Percentiles rank a stretch among this genome's conserved stretches.
phyloP scores from a whole-genome alignment of 2,329 filamentous ascomycete genomes.

The Lojkania enalia region DNA sequence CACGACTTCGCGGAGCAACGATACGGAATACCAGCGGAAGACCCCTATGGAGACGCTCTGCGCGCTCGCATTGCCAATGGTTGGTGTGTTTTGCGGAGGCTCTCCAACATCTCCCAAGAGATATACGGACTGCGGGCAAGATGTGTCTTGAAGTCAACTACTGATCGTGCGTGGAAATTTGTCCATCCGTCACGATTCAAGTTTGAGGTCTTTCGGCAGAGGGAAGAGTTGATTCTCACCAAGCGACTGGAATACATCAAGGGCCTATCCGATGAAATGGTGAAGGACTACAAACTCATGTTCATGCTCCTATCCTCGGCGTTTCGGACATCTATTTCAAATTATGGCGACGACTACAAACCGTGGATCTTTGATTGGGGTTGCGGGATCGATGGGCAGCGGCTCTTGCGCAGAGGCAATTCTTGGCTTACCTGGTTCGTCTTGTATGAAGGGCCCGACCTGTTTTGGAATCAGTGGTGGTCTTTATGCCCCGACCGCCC shows the following conservation, averaged over 20 bases:
- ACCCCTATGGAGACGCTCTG: constrained; percentile 31
- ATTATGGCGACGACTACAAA: constrained; percentile 27
- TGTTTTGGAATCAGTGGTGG: constrained; percentile 42
- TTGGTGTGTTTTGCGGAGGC: constrained; percentile 28
- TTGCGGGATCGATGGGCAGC: constrained; percentile 28
- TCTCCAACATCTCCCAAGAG: constrained; percentile 30
- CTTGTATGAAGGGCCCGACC: constrained; percentile 31
- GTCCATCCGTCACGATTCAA: constrained; percentile 22
- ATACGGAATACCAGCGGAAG: constrained; percentile 36
- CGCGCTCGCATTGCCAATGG: constrained; percentile 33
- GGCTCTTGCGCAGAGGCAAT: constrained; percentile 29
- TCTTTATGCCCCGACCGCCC: constrained; percentile 14
- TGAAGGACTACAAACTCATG: constrained; percentile 36
- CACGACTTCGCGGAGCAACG: constrained; percentile 20
- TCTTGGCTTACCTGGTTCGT: constrained; percentile 41
- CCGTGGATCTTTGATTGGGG: constrained; percentile 36
- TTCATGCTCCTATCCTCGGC: constrained; percentile 33
- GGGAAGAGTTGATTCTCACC: constrained; percentile 25
- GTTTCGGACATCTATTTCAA: constrained; percentile 31
- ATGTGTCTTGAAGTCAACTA: constrained; percentile 13
- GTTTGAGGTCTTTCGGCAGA: constrained; percentile 18
- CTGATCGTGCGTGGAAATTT: constrained; percentile 17
- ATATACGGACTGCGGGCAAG: constrained; percentile 18
- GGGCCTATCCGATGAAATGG: constrained; percentile 18
- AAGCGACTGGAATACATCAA: constrained; percentile 26